Conservation (phyloP, 2,329 filamentous ascomycete genomes). For the Phyllosticta capitalensis region DNA sequence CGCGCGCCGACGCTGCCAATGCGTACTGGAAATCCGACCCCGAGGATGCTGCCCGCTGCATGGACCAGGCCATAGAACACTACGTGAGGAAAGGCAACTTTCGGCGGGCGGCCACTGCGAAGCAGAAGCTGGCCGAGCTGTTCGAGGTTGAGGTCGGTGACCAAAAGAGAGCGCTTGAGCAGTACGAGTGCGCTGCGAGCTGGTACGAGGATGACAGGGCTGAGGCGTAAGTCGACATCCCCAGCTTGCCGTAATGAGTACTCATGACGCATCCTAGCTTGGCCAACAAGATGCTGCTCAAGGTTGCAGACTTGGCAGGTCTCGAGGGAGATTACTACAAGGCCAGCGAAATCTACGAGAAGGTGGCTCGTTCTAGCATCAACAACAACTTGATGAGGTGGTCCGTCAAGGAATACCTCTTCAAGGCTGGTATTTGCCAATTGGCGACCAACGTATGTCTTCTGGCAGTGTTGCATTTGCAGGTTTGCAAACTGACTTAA, state of each 20-base stretch:
- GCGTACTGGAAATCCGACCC: slow-evolving; percentile 81
- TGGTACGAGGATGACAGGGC: slow-evolving; percentile 86
- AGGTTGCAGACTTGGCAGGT: slow-evolving; percentile 80
- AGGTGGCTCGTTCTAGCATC: slow-evolving; percentile 67
- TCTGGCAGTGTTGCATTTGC: not conserved
- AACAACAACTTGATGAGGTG: slow-evolving; percentile 90
- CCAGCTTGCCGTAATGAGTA: not conserved
- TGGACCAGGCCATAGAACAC: slow-evolving; percentile 58
- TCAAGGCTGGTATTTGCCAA: slow-evolving; percentile 90
- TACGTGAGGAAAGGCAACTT: slow-evolving; percentile 89
- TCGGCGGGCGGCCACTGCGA: slow-evolving; percentile 72
- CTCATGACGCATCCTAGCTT: slow-evolving; percentile 43
- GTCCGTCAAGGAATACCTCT: slow-evolving; percentile 89
- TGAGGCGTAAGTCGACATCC: slow-evolving; percentile 52
- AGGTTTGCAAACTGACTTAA: not conserved
- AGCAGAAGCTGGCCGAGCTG: slow-evolving; percentile 79
- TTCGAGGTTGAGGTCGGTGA: slow-evolving; percentile 77
- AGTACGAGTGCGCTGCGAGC: slow-evolving; percentile 69
- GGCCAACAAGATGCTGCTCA: slow-evolving; percentile 88
- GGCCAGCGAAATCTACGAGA: slow-evolving; percentile 58
- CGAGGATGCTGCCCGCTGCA: slow-evolving; percentile 56
- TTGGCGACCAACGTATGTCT: slow-evolving; percentile 49
- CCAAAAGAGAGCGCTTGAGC: slow-evolving; percentile 60
- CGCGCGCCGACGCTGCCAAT: slow-evolving; percentile 77
- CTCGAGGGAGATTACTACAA: slow-evolving; percentile 76